Evolutionary conservation across 2,329 filamentous ascomycete genomes (phyloP).

Genomic region (Coniochaeta pulveracea): DNA sequence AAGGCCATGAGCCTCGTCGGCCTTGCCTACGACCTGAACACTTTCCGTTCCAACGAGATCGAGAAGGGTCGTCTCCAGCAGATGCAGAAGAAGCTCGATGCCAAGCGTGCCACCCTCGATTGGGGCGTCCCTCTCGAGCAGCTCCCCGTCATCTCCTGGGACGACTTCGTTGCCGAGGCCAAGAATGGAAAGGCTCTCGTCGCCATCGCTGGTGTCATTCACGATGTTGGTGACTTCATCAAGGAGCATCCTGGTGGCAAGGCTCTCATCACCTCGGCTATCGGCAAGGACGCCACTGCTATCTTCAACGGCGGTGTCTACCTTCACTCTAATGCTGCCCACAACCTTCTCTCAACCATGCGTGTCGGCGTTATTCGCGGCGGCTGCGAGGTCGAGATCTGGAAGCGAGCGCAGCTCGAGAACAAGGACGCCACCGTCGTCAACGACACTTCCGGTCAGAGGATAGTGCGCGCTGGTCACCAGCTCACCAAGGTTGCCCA

Average conservation of each 20-base stretch:
- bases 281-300: constrained; percentile 81
- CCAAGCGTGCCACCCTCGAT: constrained; percentile 71
- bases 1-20: constrained; percentile 75
- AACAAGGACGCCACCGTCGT: constrained; percentile 73
- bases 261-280: constrained; percentile 69
- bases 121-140: constrained; percentile 81
- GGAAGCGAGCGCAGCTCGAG: constrained; percentile 77
- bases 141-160: constrained; percentile 77
- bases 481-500: constrained; percentile 77
- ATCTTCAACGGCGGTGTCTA: constrained; percentile 92
- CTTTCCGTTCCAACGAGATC: constrained; percentile 86
- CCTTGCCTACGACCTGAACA: constrained; percentile 77
- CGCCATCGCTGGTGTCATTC: constrained; percentile 73
- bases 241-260: constrained; percentile 85
- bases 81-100: constrained; percentile 84
- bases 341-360: constrained; percentile 84
- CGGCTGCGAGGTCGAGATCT: constrained; percentile 84
- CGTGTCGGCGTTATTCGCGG: constrained; percentile 77
- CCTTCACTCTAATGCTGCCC: constrained; percentile 79
- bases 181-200: constrained; percentile 69
- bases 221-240: constrained; percentile 77
- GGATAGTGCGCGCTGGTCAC: constrained; percentile 74
- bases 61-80: constrained; percentile 86
- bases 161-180: constrained; percentile 68
- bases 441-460: constrained; percentile 70